Evolutionary conservation across 164 flowering plant species (phyloP).

Genomic region (Piper longum): DNA sequence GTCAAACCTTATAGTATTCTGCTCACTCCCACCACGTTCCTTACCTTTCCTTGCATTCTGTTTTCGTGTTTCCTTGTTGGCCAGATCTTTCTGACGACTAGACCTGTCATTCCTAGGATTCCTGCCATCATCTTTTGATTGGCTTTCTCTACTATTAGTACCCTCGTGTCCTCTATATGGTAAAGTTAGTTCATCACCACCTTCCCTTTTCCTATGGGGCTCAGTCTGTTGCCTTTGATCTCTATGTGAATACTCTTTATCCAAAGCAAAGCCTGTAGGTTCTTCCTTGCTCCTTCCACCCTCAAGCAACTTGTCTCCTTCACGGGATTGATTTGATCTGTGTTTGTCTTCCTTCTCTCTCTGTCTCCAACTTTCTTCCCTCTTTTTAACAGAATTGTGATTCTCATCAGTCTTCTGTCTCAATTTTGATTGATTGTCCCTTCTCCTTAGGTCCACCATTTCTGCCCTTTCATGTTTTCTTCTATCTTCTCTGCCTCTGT

Average conservation of each 20-base stretch:
- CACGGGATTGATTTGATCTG: conserved; percentile 45
- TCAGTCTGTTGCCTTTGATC: conserved; percentile 46
- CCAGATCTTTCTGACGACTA: conserved; percentile 26
- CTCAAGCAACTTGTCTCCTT: conserved; percentile 46
- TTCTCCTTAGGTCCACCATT: conserved; percentile 38
- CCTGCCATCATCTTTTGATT: conserved; percentile 35
- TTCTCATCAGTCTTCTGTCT: conserved; percentile 57
- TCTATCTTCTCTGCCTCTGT: conserved; percentile 36
- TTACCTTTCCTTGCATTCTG: conserved; percentile 37
- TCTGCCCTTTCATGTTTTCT: conserved; percentile 80
- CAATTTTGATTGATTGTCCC: conserved; percentile 44
- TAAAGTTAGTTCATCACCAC: conserved; percentile 41
- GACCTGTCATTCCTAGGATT: conserved; percentile 57
- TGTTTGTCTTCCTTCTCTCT: conserved; percentile 53
- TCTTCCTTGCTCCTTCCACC: conserved; percentile 54
- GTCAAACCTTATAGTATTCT: conserved; percentile 16
- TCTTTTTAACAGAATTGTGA: conserved; percentile 40
- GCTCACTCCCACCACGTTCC: conserved; percentile 41
- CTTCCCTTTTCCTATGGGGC: conserved; percentile 46
- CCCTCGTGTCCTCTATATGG: conserved; percentile 63
- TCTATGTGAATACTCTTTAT: conserved; percentile 43
- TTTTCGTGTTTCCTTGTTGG: conserved; percentile 38
- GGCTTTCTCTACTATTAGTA: conserved; percentile 37
- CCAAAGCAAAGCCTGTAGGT: conserved; percentile 27
- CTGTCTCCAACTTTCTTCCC: conserved; percentile 55